Evolutionary conservation across 768 basidiomycete species (phyloP).

Genomic region (Lyophyllum semitale): DNA sequence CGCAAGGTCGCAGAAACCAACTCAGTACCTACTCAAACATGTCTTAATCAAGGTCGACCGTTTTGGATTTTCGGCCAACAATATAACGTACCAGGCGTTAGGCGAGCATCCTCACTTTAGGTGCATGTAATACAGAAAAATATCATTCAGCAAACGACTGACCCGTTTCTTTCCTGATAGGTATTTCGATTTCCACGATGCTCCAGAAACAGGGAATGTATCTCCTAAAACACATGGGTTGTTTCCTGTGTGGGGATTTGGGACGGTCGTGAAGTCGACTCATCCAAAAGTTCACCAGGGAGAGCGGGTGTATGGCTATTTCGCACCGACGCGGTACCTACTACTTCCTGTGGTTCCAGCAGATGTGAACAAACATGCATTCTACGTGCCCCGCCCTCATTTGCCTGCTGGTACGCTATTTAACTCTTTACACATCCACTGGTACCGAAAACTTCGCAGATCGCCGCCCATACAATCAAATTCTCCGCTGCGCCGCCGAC

Average conservation of each 20-base stretch:
- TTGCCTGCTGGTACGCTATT: slow-evolving; percentile 52
- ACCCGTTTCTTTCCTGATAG: slow-evolving; percentile 28
- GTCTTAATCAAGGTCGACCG: slow-evolving; percentile 61
- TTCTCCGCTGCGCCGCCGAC: slow-evolving; percentile 59
- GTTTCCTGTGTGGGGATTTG: slow-evolving; percentile 76
- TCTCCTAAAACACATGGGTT: slow-evolving; percentile 58
- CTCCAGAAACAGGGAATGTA: slow-evolving; percentile 39
- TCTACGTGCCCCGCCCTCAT: slow-evolving; percentile 62
- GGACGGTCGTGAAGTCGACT: slow-evolving; percentile 51
- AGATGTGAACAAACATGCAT: slow-evolving; percentile 54
- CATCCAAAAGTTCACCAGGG: slow-evolving; percentile 50
- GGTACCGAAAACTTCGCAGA: slow-evolving; percentile 32
- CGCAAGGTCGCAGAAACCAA: slow-evolving; percentile 20
- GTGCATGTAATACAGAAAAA: slow-evolving; percentile 23
- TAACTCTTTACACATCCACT: neutral
- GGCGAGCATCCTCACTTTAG: slow-evolving; percentile 53
- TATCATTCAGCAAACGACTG: neutral
- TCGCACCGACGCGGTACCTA: slow-evolving; percentile 61
- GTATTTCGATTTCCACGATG: slow-evolving; percentile 68
- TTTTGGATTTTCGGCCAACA: slow-evolving; percentile 75
- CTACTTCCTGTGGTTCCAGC: slow-evolving; percentile 50
- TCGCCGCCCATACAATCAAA: slow-evolving; percentile 68
- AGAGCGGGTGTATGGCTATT: slow-evolving; percentile 66
- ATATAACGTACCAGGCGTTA: slow-evolving; percentile 65
- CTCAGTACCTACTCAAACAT: slow-evolving; percentile 39